Conservation (phyloP, 1,284 basidiomycete species). For the Acaromyces ingoldii region DNA sequence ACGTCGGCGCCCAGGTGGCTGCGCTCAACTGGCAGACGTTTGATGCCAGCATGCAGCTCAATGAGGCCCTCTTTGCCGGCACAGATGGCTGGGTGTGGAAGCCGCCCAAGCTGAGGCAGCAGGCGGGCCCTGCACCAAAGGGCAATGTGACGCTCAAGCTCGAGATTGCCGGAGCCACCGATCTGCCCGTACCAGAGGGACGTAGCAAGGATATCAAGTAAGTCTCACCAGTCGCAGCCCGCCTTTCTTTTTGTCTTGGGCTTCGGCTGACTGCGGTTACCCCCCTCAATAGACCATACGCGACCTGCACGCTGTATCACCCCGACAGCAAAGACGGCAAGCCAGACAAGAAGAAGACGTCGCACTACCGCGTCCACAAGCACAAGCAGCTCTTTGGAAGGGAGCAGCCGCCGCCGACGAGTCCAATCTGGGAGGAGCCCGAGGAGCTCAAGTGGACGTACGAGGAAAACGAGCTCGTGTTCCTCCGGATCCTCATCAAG, state of each 20-base stretch:
- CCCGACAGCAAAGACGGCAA: conserved; percentile 16
- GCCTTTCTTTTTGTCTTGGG: neutral
- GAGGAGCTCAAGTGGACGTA: conserved; percentile 37
- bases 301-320: conserved; percentile 38
- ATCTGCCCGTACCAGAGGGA: conserved; percentile 31
- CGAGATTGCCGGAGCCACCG: conserved; percentile 36
- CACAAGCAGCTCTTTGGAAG: conserved; percentile 26
- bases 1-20: conserved; percentile 59
- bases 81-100: conserved; percentile 61
- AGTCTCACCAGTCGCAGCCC: neutral
- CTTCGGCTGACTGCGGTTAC: too few species aligned
- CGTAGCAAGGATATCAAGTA: conserved; percentile 27
- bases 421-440: conserved; percentile 26
- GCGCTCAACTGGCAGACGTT: conserved; percentile 63
- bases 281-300: conserved; percentile 22
- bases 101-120: conserved; percentile 49
- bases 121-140: conserved; percentile 17
- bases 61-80: conserved; percentile 64
- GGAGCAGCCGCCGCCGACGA: conserved; percentile 31
- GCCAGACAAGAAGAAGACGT: conserved; percentile 35
- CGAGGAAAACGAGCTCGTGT: conserved; percentile 31
- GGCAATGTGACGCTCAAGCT: conserved; percentile 22
- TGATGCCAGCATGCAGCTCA: conserved; percentile 53
- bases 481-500: conserved; percentile 39
- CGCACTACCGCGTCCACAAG: conserved; percentile 33